phyloP scores from a whole-genome alignment of 192 early-diverging fungal species.

The Chytriomyces hyalinus region DNA sequence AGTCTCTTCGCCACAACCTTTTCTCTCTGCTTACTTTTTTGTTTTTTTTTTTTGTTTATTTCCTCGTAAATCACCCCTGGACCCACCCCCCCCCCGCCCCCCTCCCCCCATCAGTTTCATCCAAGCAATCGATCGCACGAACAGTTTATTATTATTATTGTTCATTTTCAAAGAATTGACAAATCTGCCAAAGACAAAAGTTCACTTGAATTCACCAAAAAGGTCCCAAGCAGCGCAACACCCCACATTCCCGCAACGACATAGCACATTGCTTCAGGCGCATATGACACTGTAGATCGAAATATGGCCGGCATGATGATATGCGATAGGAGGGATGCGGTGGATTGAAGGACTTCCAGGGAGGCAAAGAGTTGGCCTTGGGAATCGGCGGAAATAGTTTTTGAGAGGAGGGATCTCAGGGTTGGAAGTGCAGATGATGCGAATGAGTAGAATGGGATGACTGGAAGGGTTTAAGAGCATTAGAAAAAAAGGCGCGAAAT shows the following conservation, averaged over 20 bases:
- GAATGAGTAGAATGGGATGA: constrained; percentile 43
- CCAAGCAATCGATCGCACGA: no score
- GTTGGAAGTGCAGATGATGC: constrained; percentile 46
- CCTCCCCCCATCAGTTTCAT: no score
- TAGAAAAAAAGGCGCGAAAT: background rate
- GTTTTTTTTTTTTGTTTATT: no score
- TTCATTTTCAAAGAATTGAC: background rate
- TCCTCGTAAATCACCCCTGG: no score
- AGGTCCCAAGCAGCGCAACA: constrained; percentile 10
- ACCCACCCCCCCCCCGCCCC: no score
- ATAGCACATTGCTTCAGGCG: constrained; percentile 28
- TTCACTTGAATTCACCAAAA: background rate
- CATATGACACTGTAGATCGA: constrained; percentile 3
- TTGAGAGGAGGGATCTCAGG: constrained; percentile 46
- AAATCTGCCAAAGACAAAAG: constrained; percentile 3
- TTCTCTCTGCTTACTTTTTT: no score
- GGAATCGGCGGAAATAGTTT: constrained; percentile 32
- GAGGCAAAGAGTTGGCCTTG: constrained; percentile 44
- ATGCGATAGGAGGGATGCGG: constrained; percentile 8
- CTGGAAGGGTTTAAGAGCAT: background rate
- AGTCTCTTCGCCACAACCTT: no score
- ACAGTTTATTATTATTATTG: no score
- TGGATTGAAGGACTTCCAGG: constrained; percentile 25
- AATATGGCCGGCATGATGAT: constrained; percentile 25
- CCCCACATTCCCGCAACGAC: constrained; percentile 33